Conservation (phyloP, 2,329 filamentous ascomycete species). For the Xylariales sp. region DNA sequence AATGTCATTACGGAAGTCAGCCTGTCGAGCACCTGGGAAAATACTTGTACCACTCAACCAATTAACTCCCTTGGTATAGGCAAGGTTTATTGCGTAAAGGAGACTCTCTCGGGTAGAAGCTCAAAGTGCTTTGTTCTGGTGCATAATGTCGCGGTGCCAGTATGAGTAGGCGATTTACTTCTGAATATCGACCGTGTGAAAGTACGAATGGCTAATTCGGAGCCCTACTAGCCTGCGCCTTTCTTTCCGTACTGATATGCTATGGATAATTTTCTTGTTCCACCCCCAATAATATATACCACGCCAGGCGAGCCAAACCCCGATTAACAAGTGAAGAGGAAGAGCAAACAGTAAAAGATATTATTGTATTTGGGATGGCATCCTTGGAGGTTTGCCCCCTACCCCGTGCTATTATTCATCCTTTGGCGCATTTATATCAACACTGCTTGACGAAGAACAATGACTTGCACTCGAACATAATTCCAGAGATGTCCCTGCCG, state of each 20-base stretch:
- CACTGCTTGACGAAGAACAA: conserved; percentile 45
- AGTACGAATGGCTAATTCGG: background rate
- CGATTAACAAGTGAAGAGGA: background rate
- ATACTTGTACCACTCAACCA: too few relatives aligned
- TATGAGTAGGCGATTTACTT: background rate
- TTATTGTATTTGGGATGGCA: background rate
- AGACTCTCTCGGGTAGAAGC: background rate
- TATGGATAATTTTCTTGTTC: background rate
- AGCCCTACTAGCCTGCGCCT: background rate
- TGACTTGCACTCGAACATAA: conserved; percentile 44
- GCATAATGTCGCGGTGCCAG: too few relatives aligned
- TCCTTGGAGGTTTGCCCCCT: background rate
- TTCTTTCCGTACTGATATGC: background rate
- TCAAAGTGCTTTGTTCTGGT: too few relatives aligned
- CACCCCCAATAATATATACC: background rate
- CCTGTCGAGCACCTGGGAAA: background rate
- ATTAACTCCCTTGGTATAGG: too few relatives aligned
- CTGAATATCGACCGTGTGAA: background rate
- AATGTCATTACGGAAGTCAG: background rate
- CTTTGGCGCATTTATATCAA: conserved; percentile 31
- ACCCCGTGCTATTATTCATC: conserved; percentile 12
- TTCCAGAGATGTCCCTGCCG: conserved; percentile 32
- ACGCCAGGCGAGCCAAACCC: background rate
- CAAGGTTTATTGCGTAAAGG: too few relatives aligned
- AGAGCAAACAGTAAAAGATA: background rate